A percentile compares a stretch with the other conserved stretches of the same genome.
These are phyloP conservation scores for Dactylella cylindrospora DNA, from an alignment of 2,329 filamentous ascomycete species.

Conservation along the genomic window DNA sequence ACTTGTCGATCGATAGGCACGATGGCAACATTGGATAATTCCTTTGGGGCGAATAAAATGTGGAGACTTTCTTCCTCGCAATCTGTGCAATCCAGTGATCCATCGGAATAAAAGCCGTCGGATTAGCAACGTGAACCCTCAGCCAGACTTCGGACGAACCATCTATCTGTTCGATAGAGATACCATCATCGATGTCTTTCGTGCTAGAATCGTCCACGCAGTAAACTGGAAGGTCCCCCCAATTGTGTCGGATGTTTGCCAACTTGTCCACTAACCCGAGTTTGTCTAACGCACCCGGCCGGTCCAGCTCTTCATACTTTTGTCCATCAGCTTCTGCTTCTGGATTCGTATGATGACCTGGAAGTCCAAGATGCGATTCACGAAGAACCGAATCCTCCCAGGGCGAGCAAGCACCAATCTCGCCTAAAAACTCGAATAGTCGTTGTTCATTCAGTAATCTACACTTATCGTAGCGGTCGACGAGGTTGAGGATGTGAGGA, in stretches of 20 bases:
- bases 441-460: conserved; percentile 56
- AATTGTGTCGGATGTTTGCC: conserved; percentile 61
- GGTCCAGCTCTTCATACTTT: conserved; percentile 33
- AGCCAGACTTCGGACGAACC: conserved; percentile 66
- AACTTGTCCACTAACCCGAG: conserved; percentile 56
- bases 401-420: conserved; percentile 69
- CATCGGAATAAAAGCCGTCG: conserved; percentile 67
- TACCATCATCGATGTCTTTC: conserved; percentile 73
- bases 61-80: conserved; percentile 61
- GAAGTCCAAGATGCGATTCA: conserved; percentile 57
- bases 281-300: conserved; percentile 49
- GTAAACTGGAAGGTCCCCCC: conserved; percentile 64
- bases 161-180: conserved; percentile 67
- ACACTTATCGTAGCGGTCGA: conserved; percentile 62
- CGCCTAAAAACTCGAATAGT: conserved; percentile 70
- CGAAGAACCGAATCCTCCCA: conserved; percentile 70
- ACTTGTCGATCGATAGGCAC: conserved; percentile 56
- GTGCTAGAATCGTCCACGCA: conserved; percentile 71
- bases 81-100: conserved; percentile 62
- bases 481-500: conserved; percentile 64
- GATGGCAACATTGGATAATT: conserved; percentile 64
- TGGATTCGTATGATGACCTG: conserved; percentile 47
- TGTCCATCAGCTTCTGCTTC: conserved; percentile 11
- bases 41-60: conserved; percentile 61
- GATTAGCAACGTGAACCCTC: conserved; percentile 76